Percentiles rank a stretch among this genome's conserved stretches.
These are phyloP conservation scores for Harringtonia lauricola DNA, from an alignment of 2,329 filamentous ascomycete genomes.

Conservation along the genomic window DNA sequence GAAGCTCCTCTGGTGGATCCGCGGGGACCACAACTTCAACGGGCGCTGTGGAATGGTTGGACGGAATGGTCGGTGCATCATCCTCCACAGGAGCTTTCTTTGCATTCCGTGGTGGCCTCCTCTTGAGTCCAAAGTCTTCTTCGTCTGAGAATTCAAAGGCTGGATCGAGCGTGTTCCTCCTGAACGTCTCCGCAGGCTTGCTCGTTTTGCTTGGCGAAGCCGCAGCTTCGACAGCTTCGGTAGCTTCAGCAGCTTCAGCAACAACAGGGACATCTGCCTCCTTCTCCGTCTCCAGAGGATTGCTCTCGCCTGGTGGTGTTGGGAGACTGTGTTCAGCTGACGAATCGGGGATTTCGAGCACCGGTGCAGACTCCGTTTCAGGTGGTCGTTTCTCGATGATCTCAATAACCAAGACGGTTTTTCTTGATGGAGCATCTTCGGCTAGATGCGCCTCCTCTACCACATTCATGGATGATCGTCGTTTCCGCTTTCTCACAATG, in stretches of 20 bases:
- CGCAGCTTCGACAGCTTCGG: background rate
- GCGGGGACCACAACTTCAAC: too few relatives aligned
- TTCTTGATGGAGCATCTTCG: background rate
- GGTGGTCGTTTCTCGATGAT: background rate
- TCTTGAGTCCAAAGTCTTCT: slow-evolving; percentile 17
- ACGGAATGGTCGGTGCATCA: too few relatives aligned
- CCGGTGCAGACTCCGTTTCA: background rate
- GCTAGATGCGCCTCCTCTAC: background rate
- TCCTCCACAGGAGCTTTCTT: background rate
- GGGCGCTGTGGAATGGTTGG: too few relatives aligned
- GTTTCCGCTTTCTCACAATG: too few relatives aligned
- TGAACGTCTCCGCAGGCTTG: background rate
- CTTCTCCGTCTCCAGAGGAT: background rate
- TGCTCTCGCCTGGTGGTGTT: background rate
- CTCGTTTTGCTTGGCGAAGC: background rate
- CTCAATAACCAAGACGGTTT: background rate
- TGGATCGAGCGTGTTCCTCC: slow-evolving; percentile 15
- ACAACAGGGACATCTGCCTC: too few relatives aligned
- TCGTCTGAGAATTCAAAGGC: slow-evolving; percentile 25
- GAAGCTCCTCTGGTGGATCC: too few relatives aligned
- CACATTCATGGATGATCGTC: too few relatives aligned
- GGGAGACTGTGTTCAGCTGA: background rate
- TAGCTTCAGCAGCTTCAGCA: background rate
- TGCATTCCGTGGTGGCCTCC: background rate
- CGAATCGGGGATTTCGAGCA: background rate